These are phyloP conservation scores for Ceratorhiza oryzae-sativae DNA, from an alignment of 1,284 basidiomycete genomes.

Conservation along the genomic window DNA sequence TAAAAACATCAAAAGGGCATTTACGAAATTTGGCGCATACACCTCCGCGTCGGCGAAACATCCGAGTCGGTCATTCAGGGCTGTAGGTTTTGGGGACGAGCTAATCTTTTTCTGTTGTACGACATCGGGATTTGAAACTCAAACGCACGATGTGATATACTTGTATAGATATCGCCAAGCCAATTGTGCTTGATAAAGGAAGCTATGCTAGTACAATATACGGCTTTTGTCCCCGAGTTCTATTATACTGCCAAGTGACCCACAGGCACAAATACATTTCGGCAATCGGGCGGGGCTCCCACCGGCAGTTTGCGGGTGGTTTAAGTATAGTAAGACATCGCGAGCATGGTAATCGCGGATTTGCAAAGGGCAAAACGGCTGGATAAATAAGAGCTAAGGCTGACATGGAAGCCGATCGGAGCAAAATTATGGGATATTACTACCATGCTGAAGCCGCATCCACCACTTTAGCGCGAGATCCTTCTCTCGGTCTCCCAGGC, in stretches of 20 bases:
- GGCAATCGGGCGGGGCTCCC: not conserved
- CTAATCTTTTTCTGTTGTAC: not conserved
- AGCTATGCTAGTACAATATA: not conserved
- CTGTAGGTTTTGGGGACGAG: not conserved
- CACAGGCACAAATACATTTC: not conserved
- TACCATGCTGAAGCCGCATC: constrained; percentile 23
- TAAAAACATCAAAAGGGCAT: not conserved
- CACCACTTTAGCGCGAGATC: constrained; percentile 42
- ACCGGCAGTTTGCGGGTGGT: not conserved
- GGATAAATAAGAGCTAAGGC: not conserved
- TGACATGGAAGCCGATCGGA: not conserved
- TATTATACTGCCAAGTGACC: constrained; percentile 3
- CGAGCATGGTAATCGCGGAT: no score
- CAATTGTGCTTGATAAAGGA: constrained; percentile 19
- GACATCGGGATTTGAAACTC: not conserved
- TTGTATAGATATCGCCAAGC: not conserved
- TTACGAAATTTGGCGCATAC: not conserved
- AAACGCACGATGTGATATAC: constrained; percentile 26
- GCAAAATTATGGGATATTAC: not conserved
- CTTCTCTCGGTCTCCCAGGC: constrained; percentile 40
- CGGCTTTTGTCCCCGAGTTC: constrained; percentile 6
- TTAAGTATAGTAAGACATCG: not conserved
- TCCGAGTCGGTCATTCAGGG: not conserved
- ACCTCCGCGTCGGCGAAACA: not conserved
- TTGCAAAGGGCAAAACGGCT: no score